A percentile compares a stretch with the other conserved stretches of the same genome.
These are phyloP conservation scores for Phytophthora sansomeana DNA, from an alignment of 352 stramenopile species.

Conservation along the genomic window DNA sequence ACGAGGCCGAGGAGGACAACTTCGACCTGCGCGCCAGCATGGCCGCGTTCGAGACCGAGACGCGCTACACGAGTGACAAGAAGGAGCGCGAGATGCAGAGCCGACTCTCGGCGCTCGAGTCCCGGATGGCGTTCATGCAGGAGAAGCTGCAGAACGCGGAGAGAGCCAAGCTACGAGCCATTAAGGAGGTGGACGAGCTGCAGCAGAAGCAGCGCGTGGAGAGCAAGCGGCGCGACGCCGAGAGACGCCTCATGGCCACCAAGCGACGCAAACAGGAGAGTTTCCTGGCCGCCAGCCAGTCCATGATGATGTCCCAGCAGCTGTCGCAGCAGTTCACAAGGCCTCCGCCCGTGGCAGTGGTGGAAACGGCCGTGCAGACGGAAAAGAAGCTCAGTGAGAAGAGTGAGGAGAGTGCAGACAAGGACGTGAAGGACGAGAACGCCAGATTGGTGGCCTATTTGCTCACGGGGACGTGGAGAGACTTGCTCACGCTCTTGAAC, in stretches of 20 bases:
- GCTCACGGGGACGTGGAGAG: conserved; percentile 42
- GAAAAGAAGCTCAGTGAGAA: conserved; percentile 18
- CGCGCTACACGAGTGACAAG: conserved; percentile 48
- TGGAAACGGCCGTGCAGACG: conserved; percentile 53
- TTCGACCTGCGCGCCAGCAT: conserved; percentile 69
- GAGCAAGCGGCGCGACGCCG: conserved; percentile 69
- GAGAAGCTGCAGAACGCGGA: conserved; percentile 70
- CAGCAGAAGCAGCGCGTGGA: conserved; percentile 66
- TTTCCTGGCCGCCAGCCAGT: conserved; percentile 62
- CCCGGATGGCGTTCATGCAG: conserved; percentile 57
- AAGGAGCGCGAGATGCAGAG: conserved; percentile 53
- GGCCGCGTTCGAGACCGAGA: conserved; percentile 60
- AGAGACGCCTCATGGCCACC: conserved; percentile 70
- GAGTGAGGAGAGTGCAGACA: not conserved
- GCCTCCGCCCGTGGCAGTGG: conserved; percentile 14
- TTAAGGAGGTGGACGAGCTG: conserved; percentile 66
- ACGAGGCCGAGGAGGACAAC: conserved; percentile 64
- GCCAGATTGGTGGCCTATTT: conserved; percentile 47
- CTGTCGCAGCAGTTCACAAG: conserved; percentile 22
- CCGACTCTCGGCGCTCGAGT: conserved; percentile 60
- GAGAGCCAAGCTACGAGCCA: conserved; percentile 53
- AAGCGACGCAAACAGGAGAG: conserved; percentile 71
- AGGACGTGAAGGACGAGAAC: conserved; percentile 44
- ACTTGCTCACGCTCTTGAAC: conserved; percentile 42
- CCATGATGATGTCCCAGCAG: conserved; percentile 33